Base-by-base conservation (phyloP, 768 basidiomycete species). In the Termitomyces sp. region DNA sequence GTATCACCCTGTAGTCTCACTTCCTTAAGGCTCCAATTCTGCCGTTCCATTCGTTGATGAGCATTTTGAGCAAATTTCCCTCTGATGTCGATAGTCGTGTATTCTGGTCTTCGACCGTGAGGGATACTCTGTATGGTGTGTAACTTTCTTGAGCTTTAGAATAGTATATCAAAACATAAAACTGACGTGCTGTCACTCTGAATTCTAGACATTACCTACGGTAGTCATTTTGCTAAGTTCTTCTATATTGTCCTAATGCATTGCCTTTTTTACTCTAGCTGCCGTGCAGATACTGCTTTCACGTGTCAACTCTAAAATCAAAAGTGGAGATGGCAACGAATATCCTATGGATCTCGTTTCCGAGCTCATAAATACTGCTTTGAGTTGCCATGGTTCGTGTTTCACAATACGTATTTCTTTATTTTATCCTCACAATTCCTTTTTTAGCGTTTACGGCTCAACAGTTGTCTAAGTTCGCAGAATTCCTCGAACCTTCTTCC, bases 1-100 rank as follows among this genome's bases (percentile, higher is more conserved):
- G 54, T 36, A 17, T 14, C 29, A 11, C 55, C 60, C 56, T 40
- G 1, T 66, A 93, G 90, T 87, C 90, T 17, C 92, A 92, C 70
- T 94, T 94, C 78, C 77, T 94, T 67, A 94, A 94, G 76, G 89
- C 89, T 32, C 87, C 91, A 3, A 87, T 84, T 2, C 79, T 94
- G 48, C 92, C 92, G 0, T 93, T 90, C 77, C 84, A 92, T 70
- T 85, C 82, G n/a, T 79, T 94, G 49, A 80, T 86, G 62, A 88
- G 88, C 62, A 80, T 92, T 57, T 69, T 94, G 62, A 83, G 81
- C 65, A 94, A 92, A 73, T 91, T 93, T 74, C 92, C 92, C 1
- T 75, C 81, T 31, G 90, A 92, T 65, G 77, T 83, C 29, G 90
- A 92, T 63, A 89, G 89, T 62, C 81, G 86, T 29, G 85, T 89